Percentiles rank a stretch among this genome's conserved stretches.
Evolutionary conservation across 345 rosid genomes (phyloP).

Genomic region (Brassica cretica): DNA sequence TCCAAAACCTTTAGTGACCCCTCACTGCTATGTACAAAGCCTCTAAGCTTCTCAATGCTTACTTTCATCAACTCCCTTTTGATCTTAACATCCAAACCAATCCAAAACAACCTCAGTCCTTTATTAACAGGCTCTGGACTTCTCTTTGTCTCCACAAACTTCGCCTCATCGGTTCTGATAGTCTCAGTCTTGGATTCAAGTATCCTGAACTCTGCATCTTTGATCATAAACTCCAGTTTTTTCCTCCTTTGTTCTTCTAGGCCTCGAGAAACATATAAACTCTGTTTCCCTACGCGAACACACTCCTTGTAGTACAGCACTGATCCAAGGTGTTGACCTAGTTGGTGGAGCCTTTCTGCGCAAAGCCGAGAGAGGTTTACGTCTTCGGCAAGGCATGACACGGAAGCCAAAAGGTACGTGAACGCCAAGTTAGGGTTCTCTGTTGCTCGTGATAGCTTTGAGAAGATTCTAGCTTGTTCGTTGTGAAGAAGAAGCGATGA

Average conservation of each 20-base stretch:
- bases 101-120: slow-evolving; percentile 16
- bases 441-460: background rate
- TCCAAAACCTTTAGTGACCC: slow-evolving; percentile 8
- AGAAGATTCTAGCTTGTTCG: background rate
- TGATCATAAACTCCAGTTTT: background rate
- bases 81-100: slow-evolving; percentile 6
- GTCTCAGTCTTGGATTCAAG: background rate
- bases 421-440: background rate
- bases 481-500: background rate
- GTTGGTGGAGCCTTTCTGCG: background rate
- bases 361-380: background rate
- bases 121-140: background rate
- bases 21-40: background rate
- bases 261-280: background rate
- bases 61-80: slow-evolving; percentile 28
- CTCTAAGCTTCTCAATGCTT: slow-evolving; percentile 1
- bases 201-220: background rate
- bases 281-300: background rate
- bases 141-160: background rate
- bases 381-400: background rate
- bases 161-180: background rate
- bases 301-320: background rate
- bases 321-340: background rate
- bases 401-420: background rate
- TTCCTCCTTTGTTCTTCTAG: background rate